Evolutionary conservation across 495 filamentous ascomycete species (phyloP).

Genomic region (Usnea hakonensis): DNA sequence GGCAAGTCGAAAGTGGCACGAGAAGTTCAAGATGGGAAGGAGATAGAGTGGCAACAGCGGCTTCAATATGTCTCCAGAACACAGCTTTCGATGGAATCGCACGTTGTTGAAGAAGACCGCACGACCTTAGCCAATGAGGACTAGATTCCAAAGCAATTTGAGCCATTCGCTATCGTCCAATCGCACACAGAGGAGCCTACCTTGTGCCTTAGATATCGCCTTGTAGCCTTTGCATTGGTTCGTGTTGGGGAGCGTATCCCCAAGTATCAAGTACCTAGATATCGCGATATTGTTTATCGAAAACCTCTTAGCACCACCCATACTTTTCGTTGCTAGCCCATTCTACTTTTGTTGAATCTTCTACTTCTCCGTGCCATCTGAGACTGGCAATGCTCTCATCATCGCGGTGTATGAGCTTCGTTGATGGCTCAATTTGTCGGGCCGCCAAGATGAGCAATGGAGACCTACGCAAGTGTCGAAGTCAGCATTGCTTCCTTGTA

Average conservation of each 20-base stretch:
- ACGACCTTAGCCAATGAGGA: not conserved
- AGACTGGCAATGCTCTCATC: slow-evolving; percentile 56
- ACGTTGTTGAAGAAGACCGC: not conserved
- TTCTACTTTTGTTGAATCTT: slow-evolving; percentile 51
- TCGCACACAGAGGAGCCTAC: not conserved
- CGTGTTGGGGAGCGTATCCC: not conserved
- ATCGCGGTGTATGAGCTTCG: slow-evolving; percentile 50
- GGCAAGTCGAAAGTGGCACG: slow-evolving; percentile 76
- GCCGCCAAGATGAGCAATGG: too few relatives aligned
- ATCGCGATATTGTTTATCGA: not conserved
- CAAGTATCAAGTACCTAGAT: not conserved
- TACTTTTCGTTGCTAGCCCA: slow-evolving; percentile 93
- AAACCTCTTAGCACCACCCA: slow-evolving; percentile 66
- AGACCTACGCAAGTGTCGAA: too few relatives aligned
- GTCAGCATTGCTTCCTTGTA: too few relatives aligned
- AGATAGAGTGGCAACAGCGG: slow-evolving; percentile 16
- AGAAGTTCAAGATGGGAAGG: slow-evolving; percentile 57
- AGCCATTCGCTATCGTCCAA: not conserved
- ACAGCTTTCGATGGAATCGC: not conserved
- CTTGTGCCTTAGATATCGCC: not conserved
- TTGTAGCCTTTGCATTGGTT: not conserved
- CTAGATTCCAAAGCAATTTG: not conserved
- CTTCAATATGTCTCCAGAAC: not conserved
- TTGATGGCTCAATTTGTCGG: slow-evolving; percentile 40
- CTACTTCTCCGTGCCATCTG: slow-evolving; percentile 52